These are phyloP conservation scores for Exophiala phaeomuriformis DNA, from an alignment of 2,329 filamentous ascomycete species.

Conservation along the genomic window DNA sequence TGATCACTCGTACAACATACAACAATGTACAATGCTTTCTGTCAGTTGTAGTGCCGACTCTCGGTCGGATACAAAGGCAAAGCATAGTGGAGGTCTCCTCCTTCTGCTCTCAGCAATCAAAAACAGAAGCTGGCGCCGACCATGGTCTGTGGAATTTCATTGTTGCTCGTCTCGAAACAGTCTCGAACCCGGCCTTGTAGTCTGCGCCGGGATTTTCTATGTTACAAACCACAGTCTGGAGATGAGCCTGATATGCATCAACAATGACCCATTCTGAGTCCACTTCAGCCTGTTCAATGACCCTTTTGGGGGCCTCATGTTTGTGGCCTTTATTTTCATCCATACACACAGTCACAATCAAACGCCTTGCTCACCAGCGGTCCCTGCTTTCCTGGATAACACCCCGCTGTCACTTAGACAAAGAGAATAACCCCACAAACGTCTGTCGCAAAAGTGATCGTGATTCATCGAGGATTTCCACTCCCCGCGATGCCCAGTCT, in stretches of 20 bases:
- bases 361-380: slow-evolving; percentile 17
- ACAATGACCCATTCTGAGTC: not conserved
- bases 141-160: not conserved
- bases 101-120: too few species aligned
- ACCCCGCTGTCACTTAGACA: slow-evolving; percentile 18
- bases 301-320: not conserved
- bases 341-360: not conserved
- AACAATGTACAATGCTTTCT: too few species aligned
- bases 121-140: not conserved
- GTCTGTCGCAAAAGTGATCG: slow-evolving; percentile 12
- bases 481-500: not conserved
- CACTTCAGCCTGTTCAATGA: not conserved
- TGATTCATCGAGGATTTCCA: slow-evolving; percentile 16
- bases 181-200: not conserved
- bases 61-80: too few species aligned
- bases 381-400: slow-evolving; percentile 16
- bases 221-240: slow-evolving; percentile 8
- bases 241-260: not conserved
- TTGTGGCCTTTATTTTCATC: slow-evolving; percentile 4
- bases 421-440: slow-evolving; percentile 10
- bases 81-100: too few species aligned
- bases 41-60: too few species aligned
- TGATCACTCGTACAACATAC: too few species aligned
- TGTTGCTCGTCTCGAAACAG: slow-evolving; percentile 3
- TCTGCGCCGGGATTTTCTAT: slow-evolving; percentile 14